Evolutionary conservation across 2,329 filamentous ascomycete genomes (phyloP), one percentile per base, ranked within the genome.

Genomic region (Shiraia bambusicola): DNA sequence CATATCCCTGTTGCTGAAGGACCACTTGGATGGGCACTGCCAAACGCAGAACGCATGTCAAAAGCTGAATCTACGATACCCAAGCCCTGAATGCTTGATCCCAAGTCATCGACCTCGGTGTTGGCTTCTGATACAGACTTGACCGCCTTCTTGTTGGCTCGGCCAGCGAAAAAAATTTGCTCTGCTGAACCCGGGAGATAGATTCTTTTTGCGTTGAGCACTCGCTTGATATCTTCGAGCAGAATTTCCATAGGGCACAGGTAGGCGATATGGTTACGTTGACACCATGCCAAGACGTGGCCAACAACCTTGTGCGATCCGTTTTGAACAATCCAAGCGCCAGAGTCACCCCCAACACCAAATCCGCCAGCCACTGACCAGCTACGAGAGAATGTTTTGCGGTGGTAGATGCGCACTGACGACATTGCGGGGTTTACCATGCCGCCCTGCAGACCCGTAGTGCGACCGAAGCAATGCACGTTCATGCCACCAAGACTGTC

Each of bases 161-260:
- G 48, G 2, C 34, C 45, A 4, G 51, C 30, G 41, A 53, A 49
- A 6, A 40, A 45, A 2, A 42, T 42, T 34, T 67, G 59, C 27
- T 68, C 65, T 1, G 48, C 49, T 1, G 59, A 81, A 0, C 82
- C 84, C 0, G 89, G 89, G 0, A 95, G 76, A 4, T 78, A 76
- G n/a, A 95, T 80, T 17, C 82, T 78, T 1, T 71, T 70, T 0
- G 88, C 88, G 15, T 83, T 80, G 0, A 96, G 73, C 0, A 86
- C 90, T 48, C 86, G 81, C 19, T 83, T 85, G 42, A 97, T 95
- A 60, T 97, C 92, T 19, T 86, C 80, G 9, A 97, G 76, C 10
- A 95, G 72, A 2, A 96, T 79, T 42, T 96, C 88, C 92, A 97
- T 97, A 0, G 92, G 92, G 47, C 89, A 93, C 47, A 97, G 93